Percentiles rank a stretch among this genome's conserved stretches.
These are phyloP conservation scores for Ogataea hybrid DNA, from an alignment of 1,139 yeast genomes.

Conservation along the genomic window DNA sequence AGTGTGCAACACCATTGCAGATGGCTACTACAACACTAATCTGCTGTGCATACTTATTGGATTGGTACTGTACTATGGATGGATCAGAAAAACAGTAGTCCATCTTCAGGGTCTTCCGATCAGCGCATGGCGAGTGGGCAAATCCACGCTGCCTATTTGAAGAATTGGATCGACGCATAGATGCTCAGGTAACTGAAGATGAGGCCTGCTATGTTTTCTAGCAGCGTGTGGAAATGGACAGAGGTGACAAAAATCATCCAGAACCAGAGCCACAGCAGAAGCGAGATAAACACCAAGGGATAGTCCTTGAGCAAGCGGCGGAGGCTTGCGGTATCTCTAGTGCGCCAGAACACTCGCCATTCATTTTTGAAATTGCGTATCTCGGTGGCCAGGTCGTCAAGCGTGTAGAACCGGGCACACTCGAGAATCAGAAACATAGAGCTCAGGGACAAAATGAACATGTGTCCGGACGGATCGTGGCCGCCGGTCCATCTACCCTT, in stretches of 20 bases:
- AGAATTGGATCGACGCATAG: conserved; percentile 13
- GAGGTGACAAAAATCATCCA: conserved; percentile 88
- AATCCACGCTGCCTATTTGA: conserved; percentile 17
- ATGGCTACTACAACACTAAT: conserved; percentile 85
- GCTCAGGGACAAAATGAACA: conserved; percentile 73
- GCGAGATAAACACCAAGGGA: conserved; percentile 45
- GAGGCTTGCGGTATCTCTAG: conserved; percentile 13
- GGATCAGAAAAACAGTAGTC: conserved; percentile 60
- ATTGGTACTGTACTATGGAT: conserved; percentile 56
- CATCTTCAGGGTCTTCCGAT: conserved; percentile 62
- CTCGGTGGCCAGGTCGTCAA: conserved; percentile 14
- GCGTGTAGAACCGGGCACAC: conserved; percentile 31
- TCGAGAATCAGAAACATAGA: conserved; percentile 72
- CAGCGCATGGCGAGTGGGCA: conserved; percentile 64
- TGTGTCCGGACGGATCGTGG: conserved; percentile 96
- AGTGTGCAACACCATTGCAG: conserved; percentile 49
- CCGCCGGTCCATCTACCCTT: conserved; percentile 89
- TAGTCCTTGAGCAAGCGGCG: conserved; percentile 25
- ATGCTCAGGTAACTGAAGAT: conserved; percentile 56
- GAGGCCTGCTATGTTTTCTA: conserved; percentile 70
- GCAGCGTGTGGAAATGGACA: conserved; percentile 76
- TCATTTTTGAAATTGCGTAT: conserved; percentile 13
- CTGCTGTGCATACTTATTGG: conserved; percentile 70
- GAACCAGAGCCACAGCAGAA: conserved; percentile 64
- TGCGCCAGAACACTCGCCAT: conserved; percentile 1